Conservation (phyloP, 768 basidiomycete species). For the Boletus eberwhitei region DNA sequence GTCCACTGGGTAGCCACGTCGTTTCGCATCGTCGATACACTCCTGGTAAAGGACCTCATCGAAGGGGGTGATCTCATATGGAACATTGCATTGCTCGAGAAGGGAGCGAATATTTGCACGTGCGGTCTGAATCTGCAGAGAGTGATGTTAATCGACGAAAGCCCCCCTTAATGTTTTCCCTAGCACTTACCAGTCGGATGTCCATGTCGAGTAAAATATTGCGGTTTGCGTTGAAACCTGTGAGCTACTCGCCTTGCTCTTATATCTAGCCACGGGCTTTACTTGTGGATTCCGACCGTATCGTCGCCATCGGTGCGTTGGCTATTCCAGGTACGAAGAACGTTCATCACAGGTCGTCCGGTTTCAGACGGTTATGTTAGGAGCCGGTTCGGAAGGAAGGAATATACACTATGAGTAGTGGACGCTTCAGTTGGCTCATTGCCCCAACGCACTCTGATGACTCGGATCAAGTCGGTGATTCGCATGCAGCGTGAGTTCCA, state of each 20-base stretch:
- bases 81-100: slow-evolving; percentile 15
- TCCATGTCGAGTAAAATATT: slow-evolving; percentile 7
- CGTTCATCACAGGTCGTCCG: not conserved
- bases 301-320: not conserved
- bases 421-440: too few relatives aligned
- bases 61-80: slow-evolving; percentile 10
- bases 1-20: slow-evolving; percentile 27
- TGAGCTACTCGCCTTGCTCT: not conserved
- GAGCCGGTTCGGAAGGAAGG: not conserved
- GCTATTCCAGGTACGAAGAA: not conserved
- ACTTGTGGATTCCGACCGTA: too few relatives aligned
- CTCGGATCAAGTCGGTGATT: too few relatives aligned
- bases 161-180: not conserved
- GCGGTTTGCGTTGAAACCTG: not conserved
- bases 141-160: not conserved
- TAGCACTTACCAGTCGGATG: slow-evolving; percentile 18
- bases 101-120: slow-evolving; percentile 14
- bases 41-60: slow-evolving; percentile 18
- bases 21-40: slow-evolving; percentile 22
- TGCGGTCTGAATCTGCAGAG: slow-evolving; percentile 5
- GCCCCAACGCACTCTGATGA: too few relatives aligned
- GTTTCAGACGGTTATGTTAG: too few relatives aligned
- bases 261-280: not conserved
- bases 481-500: too few relatives aligned
- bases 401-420: too few relatives aligned